A percentile compares a stretch with the other conserved stretches of the same genome.
phyloP scores from a whole-genome alignment of 495 filamentous ascomycete species.

The Talaromyces adpressus region DNA sequence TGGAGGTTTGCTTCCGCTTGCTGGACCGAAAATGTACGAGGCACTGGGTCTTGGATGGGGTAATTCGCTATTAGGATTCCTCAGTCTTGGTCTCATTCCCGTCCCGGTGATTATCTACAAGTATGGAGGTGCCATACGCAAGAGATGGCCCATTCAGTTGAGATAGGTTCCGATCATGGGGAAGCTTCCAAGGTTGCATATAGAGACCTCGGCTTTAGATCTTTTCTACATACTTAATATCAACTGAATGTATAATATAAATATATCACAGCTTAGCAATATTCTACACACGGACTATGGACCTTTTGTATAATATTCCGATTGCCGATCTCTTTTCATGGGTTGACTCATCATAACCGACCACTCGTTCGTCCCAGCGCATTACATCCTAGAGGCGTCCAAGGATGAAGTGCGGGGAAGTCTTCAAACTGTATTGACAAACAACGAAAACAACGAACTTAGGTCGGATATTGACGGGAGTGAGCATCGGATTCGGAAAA shows the following conservation, averaged over 20 bases:
- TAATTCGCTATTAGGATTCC: constrained; percentile 38
- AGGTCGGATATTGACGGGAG: not conserved
- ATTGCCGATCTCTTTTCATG: not conserved
- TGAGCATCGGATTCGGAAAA: not conserved
- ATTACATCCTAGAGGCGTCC: not conserved
- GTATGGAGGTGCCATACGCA: constrained; percentile 20
- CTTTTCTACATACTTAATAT: not conserved
- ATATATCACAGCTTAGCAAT: too few species aligned
- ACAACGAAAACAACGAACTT: not conserved
- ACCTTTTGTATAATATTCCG: too few species aligned
- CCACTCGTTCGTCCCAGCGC: not conserved
- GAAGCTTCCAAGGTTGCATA: not conserved
- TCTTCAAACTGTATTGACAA: not conserved
- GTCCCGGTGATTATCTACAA: constrained; percentile 33
- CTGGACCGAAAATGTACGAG: constrained; percentile 27
- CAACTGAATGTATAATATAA: not conserved
- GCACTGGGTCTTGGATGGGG: constrained; percentile 39
- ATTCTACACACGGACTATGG: too few species aligned
- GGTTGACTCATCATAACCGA: not conserved
- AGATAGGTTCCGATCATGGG: not conserved
- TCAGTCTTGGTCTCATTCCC: constrained; percentile 30
- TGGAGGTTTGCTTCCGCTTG: constrained; percentile 51
- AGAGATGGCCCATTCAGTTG: not conserved
- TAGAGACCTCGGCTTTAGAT: not conserved
- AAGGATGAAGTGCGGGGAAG: not conserved